phyloP scores from a whole-genome alignment of 2,329 filamentous ascomycete species.

The Rhytidhysteron rufulum region DNA sequence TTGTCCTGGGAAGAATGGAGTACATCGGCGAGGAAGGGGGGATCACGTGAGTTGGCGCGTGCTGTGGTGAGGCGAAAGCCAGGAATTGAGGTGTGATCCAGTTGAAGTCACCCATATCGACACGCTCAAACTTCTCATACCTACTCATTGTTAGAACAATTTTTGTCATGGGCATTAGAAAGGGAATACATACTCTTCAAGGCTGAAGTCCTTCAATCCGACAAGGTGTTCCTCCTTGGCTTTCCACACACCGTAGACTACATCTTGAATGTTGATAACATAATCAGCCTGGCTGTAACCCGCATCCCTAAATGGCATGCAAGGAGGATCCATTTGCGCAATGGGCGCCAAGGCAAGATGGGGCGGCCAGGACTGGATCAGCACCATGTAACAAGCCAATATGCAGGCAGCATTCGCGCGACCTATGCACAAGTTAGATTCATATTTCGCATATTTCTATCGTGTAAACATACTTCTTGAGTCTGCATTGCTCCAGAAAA shows the following conservation, averaged over 20 bases:
- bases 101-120: constrained; percentile 99
- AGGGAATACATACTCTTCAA: constrained; percentile 66
- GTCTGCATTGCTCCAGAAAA: constrained; percentile 94
- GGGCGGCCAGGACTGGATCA: constrained; percentile 96
- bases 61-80: constrained; percentile 92
- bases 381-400: constrained; percentile 96
- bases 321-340: constrained; percentile 89
- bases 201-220: constrained; percentile 86
- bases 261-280: constrained; percentile 89
- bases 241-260: constrained; percentile 98
- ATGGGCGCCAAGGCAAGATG: constrained; percentile 94
- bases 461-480: constrained; percentile 67
- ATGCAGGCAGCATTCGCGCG: constrained; percentile 92
- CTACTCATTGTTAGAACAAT: constrained; percentile 40
- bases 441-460: background rate
- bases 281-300: constrained; percentile 99
- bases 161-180: background rate
- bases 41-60: constrained; percentile 70
- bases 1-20: constrained; percentile 67
- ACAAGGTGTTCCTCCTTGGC: constrained; percentile 95
- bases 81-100: constrained; percentile 96
- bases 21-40: constrained; percentile 70
- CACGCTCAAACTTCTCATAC: constrained; percentile 91
- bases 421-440: constrained; percentile 45
- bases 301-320: constrained; percentile 98